These are phyloP conservation scores for Triticum urartu DNA, from an alignment of 176 grass and related monocot genomes.

Conservation along the genomic window DNA sequence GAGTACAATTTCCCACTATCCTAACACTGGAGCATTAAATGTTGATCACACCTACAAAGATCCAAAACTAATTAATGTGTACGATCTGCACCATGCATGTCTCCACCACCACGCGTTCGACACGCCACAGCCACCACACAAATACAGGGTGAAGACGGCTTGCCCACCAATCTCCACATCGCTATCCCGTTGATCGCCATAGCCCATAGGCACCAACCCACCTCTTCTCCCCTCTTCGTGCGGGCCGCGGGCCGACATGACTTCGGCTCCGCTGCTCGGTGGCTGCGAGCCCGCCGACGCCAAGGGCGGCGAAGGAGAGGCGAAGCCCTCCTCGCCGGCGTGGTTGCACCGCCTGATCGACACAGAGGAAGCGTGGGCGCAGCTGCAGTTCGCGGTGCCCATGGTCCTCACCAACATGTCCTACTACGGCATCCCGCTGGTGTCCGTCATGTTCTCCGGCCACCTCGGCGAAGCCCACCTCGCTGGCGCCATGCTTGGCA, in stretches of 20 bases:
- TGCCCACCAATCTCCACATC: neutral
- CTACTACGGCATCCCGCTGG: no score
- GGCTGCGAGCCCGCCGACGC: neutral
- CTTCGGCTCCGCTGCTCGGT: conserved; percentile 41
- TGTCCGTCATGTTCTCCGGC: no score
- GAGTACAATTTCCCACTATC: no score
- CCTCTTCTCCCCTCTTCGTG: neutral
- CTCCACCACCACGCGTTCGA: neutral
- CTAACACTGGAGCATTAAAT: no score
- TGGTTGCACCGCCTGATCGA: conserved; percentile 55
- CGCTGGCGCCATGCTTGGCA: no score
- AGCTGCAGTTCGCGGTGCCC: conserved; percentile 26
- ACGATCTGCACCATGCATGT: neutral
- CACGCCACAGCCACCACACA: no score
- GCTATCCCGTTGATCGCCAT: neutral
- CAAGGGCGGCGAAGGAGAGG: neutral
- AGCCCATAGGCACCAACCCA: neutral
- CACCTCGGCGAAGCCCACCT: no score
- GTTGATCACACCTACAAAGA: no score
- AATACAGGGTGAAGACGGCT: neutral
- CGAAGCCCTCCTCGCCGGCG: neutral
- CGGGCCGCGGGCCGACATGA: conserved; percentile 8
- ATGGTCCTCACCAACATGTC: no score
- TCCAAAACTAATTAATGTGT: no score
- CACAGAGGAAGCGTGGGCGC: conserved; percentile 47